Base-by-base conservation (phyloP, 2,329 filamentous ascomycete genomes). In the Incumbomyces lentus region DNA sequence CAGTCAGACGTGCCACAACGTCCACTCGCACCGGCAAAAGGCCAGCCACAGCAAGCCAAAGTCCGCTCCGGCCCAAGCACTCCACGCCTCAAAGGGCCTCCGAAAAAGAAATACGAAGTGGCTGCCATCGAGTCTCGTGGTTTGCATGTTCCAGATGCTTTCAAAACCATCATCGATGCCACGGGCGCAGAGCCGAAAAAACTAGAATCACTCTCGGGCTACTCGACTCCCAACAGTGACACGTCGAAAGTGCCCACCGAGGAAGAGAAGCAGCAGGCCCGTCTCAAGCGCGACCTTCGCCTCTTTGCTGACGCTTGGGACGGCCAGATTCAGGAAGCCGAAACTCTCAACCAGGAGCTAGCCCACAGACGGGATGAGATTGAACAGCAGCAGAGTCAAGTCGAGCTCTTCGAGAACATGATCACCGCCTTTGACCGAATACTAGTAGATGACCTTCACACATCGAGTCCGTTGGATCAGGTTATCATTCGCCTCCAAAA, bases 261-360 rank as follows among this genome's bases (percentile, higher is more conserved):
- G 59, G 77, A 79, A 2, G 76, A 81, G 32, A 94, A 90, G 65
- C 72, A 94, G 32, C 84, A 83, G 1, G 78, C 78, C 54, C 75
- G 86, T 46, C 88, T 88, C 13, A 84, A 88, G 48, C 75, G 82
- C 50, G 90, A 96, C 54, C 69, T 96, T 4, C 78, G 88, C 59
- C 86, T 86, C 0, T 95, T 94, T 60, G 85, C 89, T 0, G 88
- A 95, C 52, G 86, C 94, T 57, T 96, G 89, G 85, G 86, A 86
- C 62, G 82, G 80, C 14, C 54, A 53, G 10, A 45, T 37, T 16
- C 54, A 54, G 33, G 67, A 96, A 36, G 79, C 84, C 49, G 88
- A 95, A 59, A 75, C 84, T 40, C 78, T 83, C 0, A 92, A 81
- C 64, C 75, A 88, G 7, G 81, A 87, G 46, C 69, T 86, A 58